Percentiles rank a stretch among this genome's conserved stretches.
Evolutionary conservation across 345 rosid genomes (phyloP).

Genomic region (Camelina laxa): DNA sequence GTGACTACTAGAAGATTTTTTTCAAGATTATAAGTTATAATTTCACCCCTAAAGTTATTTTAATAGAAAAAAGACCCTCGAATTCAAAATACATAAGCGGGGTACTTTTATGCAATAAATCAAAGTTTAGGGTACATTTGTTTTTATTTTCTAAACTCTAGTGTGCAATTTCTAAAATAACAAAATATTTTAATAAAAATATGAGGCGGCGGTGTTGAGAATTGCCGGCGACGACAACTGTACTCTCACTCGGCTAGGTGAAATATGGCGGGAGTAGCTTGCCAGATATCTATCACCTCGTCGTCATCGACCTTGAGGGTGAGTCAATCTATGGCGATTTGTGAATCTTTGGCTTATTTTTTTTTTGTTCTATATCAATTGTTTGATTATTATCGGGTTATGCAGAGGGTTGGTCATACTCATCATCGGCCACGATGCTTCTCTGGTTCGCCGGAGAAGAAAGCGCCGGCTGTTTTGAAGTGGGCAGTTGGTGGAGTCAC

Average conservation of each 20-base stretch:
- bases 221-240: constrained; percentile 13
- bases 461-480: constrained; percentile 57
- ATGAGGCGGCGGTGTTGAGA: constrained; percentile 29
- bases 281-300: constrained; percentile 12
- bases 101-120: not conserved
- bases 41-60: constrained; percentile 8
- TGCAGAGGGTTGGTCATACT: constrained; percentile 41
- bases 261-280: constrained; percentile 45
- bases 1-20: not conserved
- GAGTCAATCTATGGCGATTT: constrained; percentile 21
- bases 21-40: not conserved
- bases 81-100: too few relatives aligned
- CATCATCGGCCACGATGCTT: constrained; percentile 48
- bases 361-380: not conserved
- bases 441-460: constrained; percentile 49
- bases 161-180: not conserved
- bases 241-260: not conserved
- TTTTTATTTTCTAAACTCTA: not conserved
- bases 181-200: not conserved
- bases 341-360: not conserved
- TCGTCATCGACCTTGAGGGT: constrained; percentile 18
- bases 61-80: not conserved
- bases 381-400: not conserved
- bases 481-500: constrained; percentile 78
- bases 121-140: not conserved